phyloP scores from a whole-genome alignment of 164 flowering plant species.

The Akebia trifoliata region DNA sequence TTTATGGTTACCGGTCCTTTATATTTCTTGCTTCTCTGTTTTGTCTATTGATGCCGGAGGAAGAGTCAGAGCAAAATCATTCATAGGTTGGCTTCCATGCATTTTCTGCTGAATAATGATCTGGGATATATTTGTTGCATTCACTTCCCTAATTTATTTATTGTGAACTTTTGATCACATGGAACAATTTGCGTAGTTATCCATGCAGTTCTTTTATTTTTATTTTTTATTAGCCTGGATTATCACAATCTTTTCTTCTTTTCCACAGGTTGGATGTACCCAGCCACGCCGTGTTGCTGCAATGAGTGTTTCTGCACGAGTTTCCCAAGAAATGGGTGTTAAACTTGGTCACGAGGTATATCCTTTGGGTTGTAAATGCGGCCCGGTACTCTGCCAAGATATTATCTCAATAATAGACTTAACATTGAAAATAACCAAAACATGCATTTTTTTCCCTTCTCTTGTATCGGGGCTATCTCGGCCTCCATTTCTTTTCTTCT shows the following conservation, averaged over 20 bases:
- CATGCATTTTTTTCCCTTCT: too few species aligned
- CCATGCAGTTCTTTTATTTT: background rate
- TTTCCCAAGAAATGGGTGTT: slow-evolving; percentile 97
- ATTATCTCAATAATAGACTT: too few species aligned
- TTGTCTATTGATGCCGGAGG: background rate
- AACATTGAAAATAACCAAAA: too few species aligned
- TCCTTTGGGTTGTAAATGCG: slow-evolving; percentile 1
- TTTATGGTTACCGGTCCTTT: too few species aligned
- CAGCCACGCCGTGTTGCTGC: slow-evolving; percentile 99
- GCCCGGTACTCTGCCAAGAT: background rate
- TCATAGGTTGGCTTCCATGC: too few species aligned
- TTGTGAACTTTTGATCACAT: background rate
- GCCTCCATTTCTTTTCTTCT: too few species aligned
- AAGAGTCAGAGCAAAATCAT: too few species aligned
- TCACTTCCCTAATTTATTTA: too few species aligned
- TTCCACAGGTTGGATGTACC: slow-evolving; percentile 77
- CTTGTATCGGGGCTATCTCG: too few species aligned
- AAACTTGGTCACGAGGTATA: slow-evolving; percentile 98
- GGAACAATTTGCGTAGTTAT: background rate
- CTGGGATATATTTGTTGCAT: too few species aligned
- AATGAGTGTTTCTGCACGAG: slow-evolving; percentile 98
- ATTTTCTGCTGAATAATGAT: too few species aligned
- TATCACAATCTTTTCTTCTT: background rate
- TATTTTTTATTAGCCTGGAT: background rate
- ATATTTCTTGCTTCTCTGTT: too few species aligned